Evolutionary conservation across 1,139 yeast species (phyloP).

Genomic region (Geotrichum histeridarum): DNA sequence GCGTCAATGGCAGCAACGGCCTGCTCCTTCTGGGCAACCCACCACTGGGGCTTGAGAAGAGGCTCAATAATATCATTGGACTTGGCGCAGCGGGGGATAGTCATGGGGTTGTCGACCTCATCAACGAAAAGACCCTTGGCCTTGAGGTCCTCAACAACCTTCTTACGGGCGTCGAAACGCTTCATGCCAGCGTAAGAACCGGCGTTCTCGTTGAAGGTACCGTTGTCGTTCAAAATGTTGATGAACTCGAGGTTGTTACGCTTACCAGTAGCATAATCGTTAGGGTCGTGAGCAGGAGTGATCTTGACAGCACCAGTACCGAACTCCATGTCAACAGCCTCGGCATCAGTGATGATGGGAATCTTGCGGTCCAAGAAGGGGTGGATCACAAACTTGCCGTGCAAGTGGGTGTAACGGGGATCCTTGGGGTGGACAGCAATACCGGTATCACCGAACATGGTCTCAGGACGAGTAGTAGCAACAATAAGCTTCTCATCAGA

Average conservation of each 20-base stretch:
- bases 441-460: conserved; percentile 95
- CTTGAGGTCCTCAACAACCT: conserved; percentile 77
- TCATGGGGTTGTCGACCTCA: conserved; percentile 92
- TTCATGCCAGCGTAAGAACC: conserved; percentile 84
- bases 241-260: conserved; percentile 84
- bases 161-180: conserved; percentile 88
- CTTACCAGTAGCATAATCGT: conserved; percentile 95
- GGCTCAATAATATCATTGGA: conserved; percentile 98
- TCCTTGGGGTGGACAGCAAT: conserved; percentile 97
- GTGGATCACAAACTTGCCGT: conserved; percentile 86
- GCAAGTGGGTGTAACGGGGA: conserved; percentile 84
- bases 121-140: conserved; percentile 70
- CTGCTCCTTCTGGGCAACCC: conserved; percentile 90
- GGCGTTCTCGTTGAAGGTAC: conserved; percentile 83
- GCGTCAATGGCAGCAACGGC: conserved; percentile 85
- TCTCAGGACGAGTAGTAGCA: conserved; percentile 98
- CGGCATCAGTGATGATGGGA: conserved; percentile 84
- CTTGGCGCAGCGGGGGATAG: conserved; percentile 88
- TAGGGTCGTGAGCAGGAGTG: conserved; percentile 96
- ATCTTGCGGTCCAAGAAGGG: conserved; percentile 82
- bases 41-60: conserved; percentile 96
- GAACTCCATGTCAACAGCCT: conserved; percentile 97
- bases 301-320: conserved; percentile 99
- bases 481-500: conserved; percentile 87
- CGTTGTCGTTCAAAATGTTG: conserved; percentile 89